These are phyloP conservation scores for Trypanosoma cruzi DNA, from an alignment of 208 protist species.

Conservation along the genomic window DNA sequence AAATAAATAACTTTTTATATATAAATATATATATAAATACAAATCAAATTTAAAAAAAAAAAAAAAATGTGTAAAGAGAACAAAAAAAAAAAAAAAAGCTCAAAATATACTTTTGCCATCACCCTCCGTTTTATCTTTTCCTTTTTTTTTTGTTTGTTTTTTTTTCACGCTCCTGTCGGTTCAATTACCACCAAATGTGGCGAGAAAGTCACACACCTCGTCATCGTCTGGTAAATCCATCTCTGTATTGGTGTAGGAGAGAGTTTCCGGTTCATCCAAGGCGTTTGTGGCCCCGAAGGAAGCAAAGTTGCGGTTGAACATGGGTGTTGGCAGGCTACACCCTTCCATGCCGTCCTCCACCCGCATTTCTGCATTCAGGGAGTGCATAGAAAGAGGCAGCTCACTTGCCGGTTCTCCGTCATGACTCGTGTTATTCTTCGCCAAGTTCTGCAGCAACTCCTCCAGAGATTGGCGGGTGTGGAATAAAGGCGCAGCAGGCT, in stretches of 20 bases:
- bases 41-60: not conserved
- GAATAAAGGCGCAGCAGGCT: not conserved
- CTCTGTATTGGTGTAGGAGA: not conserved
- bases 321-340: not conserved
- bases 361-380: not conserved
- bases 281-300: not conserved
- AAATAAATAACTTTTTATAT: too few species aligned
- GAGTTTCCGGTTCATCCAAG: not conserved
- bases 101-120: not conserved
- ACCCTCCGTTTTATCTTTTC: not conserved
- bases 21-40: constrained; percentile 11
- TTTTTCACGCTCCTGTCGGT: not conserved
- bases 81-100: not conserved
- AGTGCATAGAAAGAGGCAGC: not conserved
- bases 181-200: constrained; percentile 3
- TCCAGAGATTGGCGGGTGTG: not conserved
- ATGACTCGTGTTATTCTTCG: not conserved
- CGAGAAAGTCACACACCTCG: constrained; percentile 9
- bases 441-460: constrained; percentile 5
- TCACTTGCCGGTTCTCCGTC: not conserved
- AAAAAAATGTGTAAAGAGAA: not conserved
- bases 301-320: not conserved
- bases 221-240: not conserved
- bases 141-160: constrained; percentile 3
- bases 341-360: constrained; percentile 1